A percentile compares a stretch with the other conserved stretches of the same genome.
phyloP scores from a whole-genome alignment of 345 rosid species.

The Arabis alpina region DNA sequence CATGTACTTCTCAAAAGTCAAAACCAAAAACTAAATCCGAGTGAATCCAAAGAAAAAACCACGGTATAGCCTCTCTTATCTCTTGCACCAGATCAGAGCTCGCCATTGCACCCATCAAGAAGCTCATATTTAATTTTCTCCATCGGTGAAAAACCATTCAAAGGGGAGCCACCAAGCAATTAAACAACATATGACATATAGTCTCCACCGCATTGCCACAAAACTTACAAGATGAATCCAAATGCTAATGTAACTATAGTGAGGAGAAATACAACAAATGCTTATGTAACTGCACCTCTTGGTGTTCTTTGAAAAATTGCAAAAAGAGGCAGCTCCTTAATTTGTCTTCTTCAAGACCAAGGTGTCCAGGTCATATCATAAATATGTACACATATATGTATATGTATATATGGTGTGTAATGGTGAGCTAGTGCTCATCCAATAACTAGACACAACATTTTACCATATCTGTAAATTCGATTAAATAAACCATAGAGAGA shows the following conservation, averaged over 20 bases:
- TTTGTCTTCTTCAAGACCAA: constrained; percentile 23
- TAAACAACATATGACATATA: too few relatives aligned
- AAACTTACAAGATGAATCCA: too few relatives aligned
- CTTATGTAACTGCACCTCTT: constrained; percentile 27
- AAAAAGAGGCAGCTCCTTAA: constrained; percentile 37
- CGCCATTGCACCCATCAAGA: too few relatives aligned
- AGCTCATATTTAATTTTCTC: too few relatives aligned
- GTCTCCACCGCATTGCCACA: too few relatives aligned
- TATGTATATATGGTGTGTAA: constrained; percentile 7
- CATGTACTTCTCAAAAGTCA: too few relatives aligned
- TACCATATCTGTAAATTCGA: constrained; percentile 19
- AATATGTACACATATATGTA: constrained; percentile 8
- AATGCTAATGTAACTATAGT: neutral
- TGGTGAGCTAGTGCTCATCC: constrained; percentile 36
- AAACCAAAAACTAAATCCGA: too few relatives aligned
- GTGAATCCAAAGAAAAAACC: too few relatives aligned
- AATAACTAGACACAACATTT: constrained; percentile 7
- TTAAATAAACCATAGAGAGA: constrained; percentile 11
- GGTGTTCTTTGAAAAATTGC: constrained; percentile 34
- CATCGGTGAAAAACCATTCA: too few relatives aligned
- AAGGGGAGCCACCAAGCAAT: too few relatives aligned
- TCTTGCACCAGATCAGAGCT: too few relatives aligned
- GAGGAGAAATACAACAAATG: constrained; percentile 36
- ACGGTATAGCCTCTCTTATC: too few relatives aligned
- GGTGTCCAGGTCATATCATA: constrained; percentile 11